These are phyloP conservation scores for Aspergillus clavatus DNA, from an alignment of 2,329 filamentous ascomycete genomes.

Conservation along the genomic window DNA sequence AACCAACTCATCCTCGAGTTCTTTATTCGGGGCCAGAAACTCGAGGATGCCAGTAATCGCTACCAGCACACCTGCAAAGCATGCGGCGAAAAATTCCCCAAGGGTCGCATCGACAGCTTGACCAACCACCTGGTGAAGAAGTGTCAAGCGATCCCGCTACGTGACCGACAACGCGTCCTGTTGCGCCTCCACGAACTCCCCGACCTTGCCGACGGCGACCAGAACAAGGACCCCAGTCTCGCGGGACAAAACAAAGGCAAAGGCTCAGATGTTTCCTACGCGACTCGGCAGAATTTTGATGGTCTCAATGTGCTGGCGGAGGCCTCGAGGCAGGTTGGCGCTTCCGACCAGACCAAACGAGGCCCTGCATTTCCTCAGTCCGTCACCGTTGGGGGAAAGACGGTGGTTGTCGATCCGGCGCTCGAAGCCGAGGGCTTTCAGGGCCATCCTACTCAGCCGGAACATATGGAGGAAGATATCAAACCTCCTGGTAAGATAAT, in stretches of 20 bases:
- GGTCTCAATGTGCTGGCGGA: conserved; percentile 83
- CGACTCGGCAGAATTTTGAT: conserved; percentile 62
- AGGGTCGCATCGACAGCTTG: conserved; percentile 79
- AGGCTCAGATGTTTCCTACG: conserved; percentile 40
- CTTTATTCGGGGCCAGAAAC: conserved; percentile 80
- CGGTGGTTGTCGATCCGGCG: conserved; percentile 40
- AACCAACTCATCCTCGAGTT: conserved; percentile 82
- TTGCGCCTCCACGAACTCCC: conserved; percentile 67
- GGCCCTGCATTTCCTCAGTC: conserved; percentile 35
- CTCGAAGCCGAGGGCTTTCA: conserved; percentile 40
- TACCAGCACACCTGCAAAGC: conserved; percentile 88
- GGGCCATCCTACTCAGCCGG: conserved; percentile 24
- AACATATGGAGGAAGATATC: conserved; percentile 24
- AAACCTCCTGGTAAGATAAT: conserved; percentile 20
- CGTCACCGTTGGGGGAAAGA: conserved; percentile 39
- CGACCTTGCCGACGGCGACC: conserved; percentile 44
- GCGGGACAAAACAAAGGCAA: conserved; percentile 34
- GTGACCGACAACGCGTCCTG: conserved; percentile 70
- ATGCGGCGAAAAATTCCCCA: conserved; percentile 84
- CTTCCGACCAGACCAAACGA: conserved; percentile 44
- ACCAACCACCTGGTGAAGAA: conserved; percentile 78
- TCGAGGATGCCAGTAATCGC: conserved; percentile 83
- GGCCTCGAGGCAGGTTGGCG: conserved; percentile 72
- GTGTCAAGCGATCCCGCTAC: conserved; percentile 71
- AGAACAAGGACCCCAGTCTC: conserved; percentile 36